Evolutionary conservation across 495 filamentous ascomycete genomes (phyloP), one percentile per base, ranked within the genome.

Genomic region (Hypoxylon lenormandii): DNA sequence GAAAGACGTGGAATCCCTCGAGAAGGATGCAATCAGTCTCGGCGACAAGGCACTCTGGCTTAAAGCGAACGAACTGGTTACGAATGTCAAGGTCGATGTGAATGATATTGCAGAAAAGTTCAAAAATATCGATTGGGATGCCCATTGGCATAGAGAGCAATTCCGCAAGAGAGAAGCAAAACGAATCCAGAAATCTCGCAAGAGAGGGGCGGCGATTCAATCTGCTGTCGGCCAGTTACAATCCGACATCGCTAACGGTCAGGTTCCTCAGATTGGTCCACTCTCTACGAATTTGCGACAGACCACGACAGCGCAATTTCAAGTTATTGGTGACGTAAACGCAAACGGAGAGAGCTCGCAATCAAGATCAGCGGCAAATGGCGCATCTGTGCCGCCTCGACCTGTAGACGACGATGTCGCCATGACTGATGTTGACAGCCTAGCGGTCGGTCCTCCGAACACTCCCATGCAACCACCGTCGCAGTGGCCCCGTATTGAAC

Each of bases 41-140:
- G 89, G 88, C 3, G 94, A 97, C 66, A 86, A 87, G 60, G 91
- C 96, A 30, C 82, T 92, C 18, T 83, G 87, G 13, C 76, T 97
- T 55, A 93, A 93, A 64, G 93, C 93, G 1, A 96, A 93, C 65
- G 95, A 98, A 77, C 87, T 98, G 47, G 79, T 91, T 3, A 87
- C 92, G 13, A 97, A 97, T 74, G 92, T 96, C 1, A 93, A 96
- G 69, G 93, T 98, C 12, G 95, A 97, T 76, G 87, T 97, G 61
- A 82, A 84, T 12, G 84, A 84, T 23, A 88, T 97, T 36, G 86
- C 89, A 60, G 80, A 82, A 33, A 84, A 88, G 18, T 89, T 94
- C 43, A 72, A 16, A 21, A 53, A 73, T 13, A 67, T 77, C 16
- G 72, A 82, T 49, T 72, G 76, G 65, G 84, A 81, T 26, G 83